Conservation (phyloP, 768 basidiomycete species). For the Tephrocybe sp. region DNA sequence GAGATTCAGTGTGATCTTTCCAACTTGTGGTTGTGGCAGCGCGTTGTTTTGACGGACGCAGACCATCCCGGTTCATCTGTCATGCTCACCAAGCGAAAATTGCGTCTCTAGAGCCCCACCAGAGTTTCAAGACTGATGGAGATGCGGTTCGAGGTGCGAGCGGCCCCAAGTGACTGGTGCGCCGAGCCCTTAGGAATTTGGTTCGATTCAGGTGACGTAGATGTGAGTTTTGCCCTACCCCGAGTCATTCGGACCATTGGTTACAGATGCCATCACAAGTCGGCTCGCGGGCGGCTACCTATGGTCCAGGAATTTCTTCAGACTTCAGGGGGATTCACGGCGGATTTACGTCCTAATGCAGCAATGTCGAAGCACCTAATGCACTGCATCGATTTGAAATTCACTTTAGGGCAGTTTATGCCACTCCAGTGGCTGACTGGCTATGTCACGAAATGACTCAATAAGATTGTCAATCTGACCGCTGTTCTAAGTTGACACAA, state of each 20-base stretch:
- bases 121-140: constrained; percentile 19
- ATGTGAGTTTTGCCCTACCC: constrained; percentile 2
- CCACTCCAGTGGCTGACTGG: background rate
- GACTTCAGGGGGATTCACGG: constrained; percentile 17
- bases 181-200: constrained; percentile 5
- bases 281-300: constrained; percentile 8
- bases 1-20: constrained; percentile 1
- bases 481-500: background rate
- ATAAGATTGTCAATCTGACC: background rate
- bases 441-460: background rate
- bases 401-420: background rate
- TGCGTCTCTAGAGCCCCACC: constrained; percentile 9
- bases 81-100: constrained; percentile 10
- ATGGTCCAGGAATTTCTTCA: background rate
- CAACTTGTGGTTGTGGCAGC: constrained; percentile 1
- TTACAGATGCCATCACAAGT: constrained; percentile 2
- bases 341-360: constrained; percentile 17
- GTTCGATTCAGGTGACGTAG: constrained; percentile 18
- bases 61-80: constrained; percentile 12
- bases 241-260: constrained; percentile 19
- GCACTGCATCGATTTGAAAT: background rate
- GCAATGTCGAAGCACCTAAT: background rate
- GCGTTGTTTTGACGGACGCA: constrained; percentile 11
- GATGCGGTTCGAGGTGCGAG: constrained; percentile 8
- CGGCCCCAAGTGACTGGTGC: constrained; percentile 11